phyloP scores from a whole-genome alignment of 441 rosid genomes.

The Gossypium lobatum region DNA sequence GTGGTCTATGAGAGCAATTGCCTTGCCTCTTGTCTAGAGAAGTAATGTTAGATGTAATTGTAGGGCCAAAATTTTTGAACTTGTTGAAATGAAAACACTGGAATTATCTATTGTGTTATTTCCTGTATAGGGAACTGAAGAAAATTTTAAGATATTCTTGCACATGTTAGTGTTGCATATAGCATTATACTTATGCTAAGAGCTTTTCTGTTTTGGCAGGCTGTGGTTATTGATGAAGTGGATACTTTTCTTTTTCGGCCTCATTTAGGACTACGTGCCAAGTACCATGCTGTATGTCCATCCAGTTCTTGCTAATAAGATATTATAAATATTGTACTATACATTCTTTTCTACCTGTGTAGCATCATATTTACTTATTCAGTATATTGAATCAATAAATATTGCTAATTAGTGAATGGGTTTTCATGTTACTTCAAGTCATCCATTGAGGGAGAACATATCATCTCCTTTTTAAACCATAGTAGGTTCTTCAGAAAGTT shows the following conservation, averaged over 20 bases:
- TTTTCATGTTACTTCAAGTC: not conserved
- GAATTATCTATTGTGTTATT: not conserved
- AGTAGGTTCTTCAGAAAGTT: not conserved
- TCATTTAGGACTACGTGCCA: constrained; percentile 73
- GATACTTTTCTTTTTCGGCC: constrained; percentile 92
- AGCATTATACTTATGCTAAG: not conserved
- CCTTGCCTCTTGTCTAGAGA: not conserved
- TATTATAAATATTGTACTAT: not conserved
- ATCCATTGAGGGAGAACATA: not conserved
- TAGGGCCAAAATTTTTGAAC: not conserved
- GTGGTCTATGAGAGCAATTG: not conserved
- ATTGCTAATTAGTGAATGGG: not conserved
- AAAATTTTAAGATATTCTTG: not conserved
- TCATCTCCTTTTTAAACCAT: not conserved
- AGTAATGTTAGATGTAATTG: not conserved
- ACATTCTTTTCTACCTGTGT: not conserved
- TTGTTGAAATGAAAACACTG: not conserved
- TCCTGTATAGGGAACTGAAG: not conserved
- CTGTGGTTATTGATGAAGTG: constrained; percentile 89
- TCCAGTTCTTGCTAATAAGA: not conserved
- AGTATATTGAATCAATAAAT: not conserved
- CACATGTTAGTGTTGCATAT: not conserved
- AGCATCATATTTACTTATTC: not conserved
- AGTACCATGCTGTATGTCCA: constrained; percentile 79
- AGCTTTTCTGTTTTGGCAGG: constrained; percentile 36